Percentiles rank a stretch among this genome's conserved stretches.
Conservation (phyloP, 106 monocot genomes). For the Apostasia shenzhenica region DNA sequence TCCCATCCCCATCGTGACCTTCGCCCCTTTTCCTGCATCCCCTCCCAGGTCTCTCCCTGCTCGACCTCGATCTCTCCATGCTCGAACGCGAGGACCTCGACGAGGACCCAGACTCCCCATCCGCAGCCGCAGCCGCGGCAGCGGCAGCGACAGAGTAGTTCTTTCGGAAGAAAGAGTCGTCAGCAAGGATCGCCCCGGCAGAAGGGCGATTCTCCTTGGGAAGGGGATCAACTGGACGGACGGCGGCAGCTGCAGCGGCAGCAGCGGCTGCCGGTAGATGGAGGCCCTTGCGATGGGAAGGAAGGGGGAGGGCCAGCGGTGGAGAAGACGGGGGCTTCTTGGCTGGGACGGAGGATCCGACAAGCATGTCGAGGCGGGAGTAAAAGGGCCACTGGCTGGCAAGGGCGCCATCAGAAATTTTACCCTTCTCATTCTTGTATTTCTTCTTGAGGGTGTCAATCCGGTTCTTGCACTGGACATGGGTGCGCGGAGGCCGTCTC, state of each 20-base stretch:
- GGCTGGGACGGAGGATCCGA: conserved; percentile 28
- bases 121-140: conserved; percentile 19
- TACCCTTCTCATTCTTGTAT: conserved; percentile 68
- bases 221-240: neutral
- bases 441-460: conserved; percentile 95
- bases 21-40: conserved; percentile 17
- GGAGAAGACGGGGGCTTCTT: no score
- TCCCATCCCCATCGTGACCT: conserved; percentile 30
- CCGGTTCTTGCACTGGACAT: conserved; percentile 91
- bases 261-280: conserved; percentile 3
- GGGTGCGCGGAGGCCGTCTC: conserved; percentile 60
- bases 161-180: conserved; percentile 4
- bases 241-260: neutral
- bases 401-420: conserved; percentile 22
- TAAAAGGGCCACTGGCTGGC: conserved; percentile 60
- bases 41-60: conserved; percentile 8
- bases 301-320: neutral
- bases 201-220: conserved; percentile 3
- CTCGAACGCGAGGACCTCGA: conserved; percentile 21
- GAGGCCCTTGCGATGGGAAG: conserved; percentile 1
- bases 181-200: neutral
- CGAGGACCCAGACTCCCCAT: conserved; percentile 29
- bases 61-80: conserved; percentile 13
- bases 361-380: conserved; percentile 44
- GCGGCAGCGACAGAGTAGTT: conserved; percentile 30